Conservation (phyloP, 805 yeast genomes). For the Saturnispora saitoi region DNA sequence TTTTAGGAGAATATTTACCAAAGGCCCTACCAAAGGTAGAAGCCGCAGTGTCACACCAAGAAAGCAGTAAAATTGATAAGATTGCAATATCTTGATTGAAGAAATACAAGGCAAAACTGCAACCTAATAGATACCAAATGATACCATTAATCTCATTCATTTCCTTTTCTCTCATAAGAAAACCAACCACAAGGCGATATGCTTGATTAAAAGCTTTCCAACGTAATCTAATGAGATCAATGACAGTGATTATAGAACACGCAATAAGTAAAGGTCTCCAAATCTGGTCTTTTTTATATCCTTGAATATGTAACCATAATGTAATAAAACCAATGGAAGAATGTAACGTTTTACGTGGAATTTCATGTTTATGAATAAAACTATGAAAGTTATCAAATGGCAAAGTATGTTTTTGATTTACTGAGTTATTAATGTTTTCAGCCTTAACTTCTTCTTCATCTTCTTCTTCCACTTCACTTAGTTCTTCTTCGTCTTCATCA, state of each 20-base stretch:
- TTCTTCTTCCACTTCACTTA: constrained; percentile 7
- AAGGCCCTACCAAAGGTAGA: constrained; percentile 83
- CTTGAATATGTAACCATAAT: constrained; percentile 58
- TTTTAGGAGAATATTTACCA: constrained; percentile 76
- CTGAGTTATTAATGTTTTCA: not conserved
- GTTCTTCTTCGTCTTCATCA: constrained; percentile 1
- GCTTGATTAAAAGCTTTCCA: constrained; percentile 52
- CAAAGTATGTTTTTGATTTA: not conserved
- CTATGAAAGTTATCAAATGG: constrained; percentile 25
- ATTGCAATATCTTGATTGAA: constrained; percentile 77
- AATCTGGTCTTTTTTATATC: constrained; percentile 48
- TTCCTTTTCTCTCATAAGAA: constrained; percentile 80
- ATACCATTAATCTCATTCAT: constrained; percentile 71
- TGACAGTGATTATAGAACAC: constrained; percentile 45
- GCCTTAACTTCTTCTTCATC: constrained; percentile 2
- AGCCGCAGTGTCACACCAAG: constrained; percentile 98
- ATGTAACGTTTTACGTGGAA: constrained; percentile 83
- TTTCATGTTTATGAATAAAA: constrained; percentile 56
- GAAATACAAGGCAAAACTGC: constrained; percentile 56
- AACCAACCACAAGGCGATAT: constrained; percentile 65
- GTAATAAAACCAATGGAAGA: constrained; percentile 83
- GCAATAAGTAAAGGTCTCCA: constrained; percentile 49
- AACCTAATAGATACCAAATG: constrained; percentile 77
- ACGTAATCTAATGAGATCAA: constrained; percentile 63
- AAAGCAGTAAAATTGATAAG: constrained; percentile 66